These are phyloP conservation scores for Alternaria sp. DNA, from an alignment of 2,329 filamentous ascomycete genomes.

Conservation along the genomic window DNA sequence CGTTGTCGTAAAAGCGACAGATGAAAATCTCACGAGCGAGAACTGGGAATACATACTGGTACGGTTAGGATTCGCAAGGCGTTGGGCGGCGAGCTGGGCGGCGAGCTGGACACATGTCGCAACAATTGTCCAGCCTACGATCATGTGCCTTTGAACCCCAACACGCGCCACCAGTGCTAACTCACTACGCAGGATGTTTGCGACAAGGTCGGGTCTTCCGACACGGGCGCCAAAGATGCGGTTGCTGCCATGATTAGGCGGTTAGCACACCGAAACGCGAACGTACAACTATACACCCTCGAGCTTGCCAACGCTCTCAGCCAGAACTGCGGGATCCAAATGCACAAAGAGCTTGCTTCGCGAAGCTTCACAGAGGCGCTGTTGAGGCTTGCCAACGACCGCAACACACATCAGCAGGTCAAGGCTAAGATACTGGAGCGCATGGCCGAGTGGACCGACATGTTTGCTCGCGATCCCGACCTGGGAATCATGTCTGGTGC, in stretches of 20 bases:
- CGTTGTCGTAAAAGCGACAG: slow-evolving; percentile 82
- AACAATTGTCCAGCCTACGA: neutral
- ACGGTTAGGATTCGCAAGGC: slow-evolving; percentile 26
- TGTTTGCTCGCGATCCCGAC: slow-evolving; percentile 89
- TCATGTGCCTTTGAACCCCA: neutral
- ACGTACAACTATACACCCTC: slow-evolving; percentile 93
- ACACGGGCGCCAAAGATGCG: slow-evolving; percentile 76
- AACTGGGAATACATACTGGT: slow-evolving; percentile 77
- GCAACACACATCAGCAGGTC: slow-evolving; percentile 94
- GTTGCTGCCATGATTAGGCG: slow-evolving; percentile 91
- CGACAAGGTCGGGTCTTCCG: slow-evolving; percentile 64
- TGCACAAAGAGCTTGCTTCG: slow-evolving; percentile 89
- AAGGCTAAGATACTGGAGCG: slow-evolving; percentile 96
- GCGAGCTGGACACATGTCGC: slow-evolving; percentile 7
- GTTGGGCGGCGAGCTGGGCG: slow-evolving; percentile 1
- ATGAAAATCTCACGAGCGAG: slow-evolving; percentile 93
- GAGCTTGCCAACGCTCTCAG: slow-evolving; percentile 88
- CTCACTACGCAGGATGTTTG: slow-evolving; percentile 64
- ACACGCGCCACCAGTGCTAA: slow-evolving; percentile 18
- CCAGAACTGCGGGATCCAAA: slow-evolving; percentile 85
- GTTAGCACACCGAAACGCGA: slow-evolving; percentile 90
- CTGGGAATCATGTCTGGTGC: slow-evolving; percentile 98
- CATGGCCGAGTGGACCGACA: slow-evolving; percentile 95
- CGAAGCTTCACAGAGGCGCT: slow-evolving; percentile 94
- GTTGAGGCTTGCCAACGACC: slow-evolving; percentile 86